Base-by-base conservation (phyloP, 192 early-diverging fungal genomes). In the Haplosporangium gracile region DNA sequence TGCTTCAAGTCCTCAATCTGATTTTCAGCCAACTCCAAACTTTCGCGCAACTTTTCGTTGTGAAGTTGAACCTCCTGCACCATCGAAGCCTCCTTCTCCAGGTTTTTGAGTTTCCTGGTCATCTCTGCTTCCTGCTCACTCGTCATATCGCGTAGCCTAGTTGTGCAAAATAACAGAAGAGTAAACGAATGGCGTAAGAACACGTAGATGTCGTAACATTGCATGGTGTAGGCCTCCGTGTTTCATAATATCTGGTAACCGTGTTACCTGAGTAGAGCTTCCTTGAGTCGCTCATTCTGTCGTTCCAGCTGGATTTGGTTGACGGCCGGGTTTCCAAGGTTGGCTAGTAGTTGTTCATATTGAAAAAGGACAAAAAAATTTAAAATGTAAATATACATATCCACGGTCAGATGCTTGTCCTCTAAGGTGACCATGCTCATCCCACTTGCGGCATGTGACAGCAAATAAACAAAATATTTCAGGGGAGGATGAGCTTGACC, bases 261-360 rank as follows among this genome's bases (percentile, higher is more conserved):
- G 22, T 10, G 43, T 49, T 93, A 94, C 91, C 90, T 91, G 65
- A 96, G 84, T 51, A 99, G 91, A 29, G 98, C 98, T 47, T 97
- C 96, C 79, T 96, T 97, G 57, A 98, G 88, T 47, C 97, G 91
- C 63, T 96, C 97, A 82, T 96, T 99, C 76, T 98, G 97, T 71
- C 88, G 85, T 82, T 96, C 92, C 45, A 98, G 87, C 74, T 97
- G 93, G 29, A 90, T 75, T 16, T 92, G 88, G 75, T 93, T 95
- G 15, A 94, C 81, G 11, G 90, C 79, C 7, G 92, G 88, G 36
- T 88, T 88, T 15, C 88, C 88, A 10, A 81, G 53, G 69, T 80
- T 77, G 22, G 83, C 84, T 72, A 78, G 68, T 20, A 78, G 43
- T 72, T 87, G 9, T 85, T 38, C 38, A 80, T 77, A 81, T 85